A percentile compares a stretch with the other conserved stretches of the same genome.
Evolutionary conservation across 441 rosid genomes (phyloP).

Genomic region (Metrosideros polymorpha): DNA sequence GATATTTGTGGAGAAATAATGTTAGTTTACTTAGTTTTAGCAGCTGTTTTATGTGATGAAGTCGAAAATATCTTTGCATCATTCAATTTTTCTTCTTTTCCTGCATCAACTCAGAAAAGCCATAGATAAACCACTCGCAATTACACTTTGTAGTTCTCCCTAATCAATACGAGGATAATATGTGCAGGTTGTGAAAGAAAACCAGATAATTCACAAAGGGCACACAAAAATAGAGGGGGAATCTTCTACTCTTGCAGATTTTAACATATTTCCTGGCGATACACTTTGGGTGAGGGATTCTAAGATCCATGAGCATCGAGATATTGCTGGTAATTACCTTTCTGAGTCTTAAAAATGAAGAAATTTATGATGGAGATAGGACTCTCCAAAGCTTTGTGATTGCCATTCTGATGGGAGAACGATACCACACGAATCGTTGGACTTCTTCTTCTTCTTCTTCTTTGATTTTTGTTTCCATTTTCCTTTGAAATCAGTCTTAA

Average conservation of each 20-base stretch:
- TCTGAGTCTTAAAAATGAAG: neutral
- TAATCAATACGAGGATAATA: neutral
- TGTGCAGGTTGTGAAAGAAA: slow-evolving; percentile 90
- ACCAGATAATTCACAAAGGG: slow-evolving; percentile 92
- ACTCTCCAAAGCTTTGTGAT: neutral
- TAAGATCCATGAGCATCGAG: slow-evolving; percentile 90
- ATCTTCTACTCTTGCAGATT: slow-evolving; percentile 92
- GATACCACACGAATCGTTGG: neutral
- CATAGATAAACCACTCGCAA: neutral
- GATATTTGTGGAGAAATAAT: neutral
- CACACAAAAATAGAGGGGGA: slow-evolving; percentile 70
- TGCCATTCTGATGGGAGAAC: neutral
- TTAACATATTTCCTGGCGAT: slow-evolving; percentile 93
- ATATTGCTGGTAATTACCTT: slow-evolving; percentile 77
- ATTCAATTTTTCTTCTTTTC: neutral
- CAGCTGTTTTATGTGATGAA: neutral
- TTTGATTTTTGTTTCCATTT: neutral
- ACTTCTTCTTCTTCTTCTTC: neutral
- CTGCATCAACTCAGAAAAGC: neutral
- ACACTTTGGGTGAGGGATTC: slow-evolving; percentile 97
- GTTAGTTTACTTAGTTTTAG: neutral
- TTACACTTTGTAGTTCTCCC: neutral
- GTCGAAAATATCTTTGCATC: neutral
- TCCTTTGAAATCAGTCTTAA: neutral
- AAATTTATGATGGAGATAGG: neutral